Base-by-base conservation (phyloP, 345 rosid genomes). In the Melaleuca alternifolia region DNA sequence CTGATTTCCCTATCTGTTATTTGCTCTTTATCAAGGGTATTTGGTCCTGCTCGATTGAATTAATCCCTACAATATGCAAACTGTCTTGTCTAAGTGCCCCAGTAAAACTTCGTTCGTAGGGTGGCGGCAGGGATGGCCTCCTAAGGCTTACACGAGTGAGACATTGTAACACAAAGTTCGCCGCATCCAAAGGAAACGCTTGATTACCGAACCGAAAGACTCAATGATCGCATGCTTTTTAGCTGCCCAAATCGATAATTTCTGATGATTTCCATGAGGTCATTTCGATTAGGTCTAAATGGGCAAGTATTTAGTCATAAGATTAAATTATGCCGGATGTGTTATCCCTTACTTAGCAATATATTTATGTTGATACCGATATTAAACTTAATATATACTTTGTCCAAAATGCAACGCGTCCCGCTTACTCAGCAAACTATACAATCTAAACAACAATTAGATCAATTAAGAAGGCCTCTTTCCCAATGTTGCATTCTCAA, bases 121-220 rank as follows among this genome's bases (percentile, higher is more conserved):
- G 11, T 15, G 77, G 44, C 2, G 3, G 23, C 4, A 0, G 77
- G 23, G 23, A 62, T 0, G 30, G 0, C 28, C 13, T 24, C 62
- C 1, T 24, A 24, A 57, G 62, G 62, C 24, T 57, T 57, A 57
- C 28, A 59, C 71, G 14, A 20, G 54, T 15, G 54, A 52, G 54
- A 52, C 7, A 6, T 52, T 52, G 54, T 52, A 52, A 52, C 54
- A 52, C 7, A 52, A 52, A 52, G 16, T 52, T 18, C 21, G 54
- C 16, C 6, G 54, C 54, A 15, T 52, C 20, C 20, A 15, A 52
- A 52, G 6, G 54, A 52, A 52, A 52, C 54, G 16, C 54, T 52
- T 15, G 16, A 52, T 52, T 52, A 16, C 54, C 14, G 6, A 14
- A 11, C 53, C 15, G 15, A 51, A 51, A 51, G 18, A 51, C 1